These are phyloP conservation scores for Coemansia sp. DNA, from an alignment of 192 early-diverging fungal genomes.

Conservation along the genomic window DNA sequence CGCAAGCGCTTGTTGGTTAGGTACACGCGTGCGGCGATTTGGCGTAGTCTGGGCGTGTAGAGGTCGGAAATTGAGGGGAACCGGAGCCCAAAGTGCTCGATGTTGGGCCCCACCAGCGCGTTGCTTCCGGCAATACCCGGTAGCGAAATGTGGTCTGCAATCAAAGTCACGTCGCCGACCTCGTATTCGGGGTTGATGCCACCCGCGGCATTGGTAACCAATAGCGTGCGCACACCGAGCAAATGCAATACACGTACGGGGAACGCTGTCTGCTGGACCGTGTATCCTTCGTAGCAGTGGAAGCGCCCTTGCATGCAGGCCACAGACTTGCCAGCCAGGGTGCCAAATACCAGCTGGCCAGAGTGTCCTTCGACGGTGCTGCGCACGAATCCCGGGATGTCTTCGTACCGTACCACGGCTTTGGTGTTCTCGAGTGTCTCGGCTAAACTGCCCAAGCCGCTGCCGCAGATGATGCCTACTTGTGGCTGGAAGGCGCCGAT, in stretches of 20 bases:
- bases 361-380: slow-evolving; percentile 60
- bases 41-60: slow-evolving; percentile 78
- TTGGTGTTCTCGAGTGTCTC: slow-evolving; percentile 61
- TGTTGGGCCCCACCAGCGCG: slow-evolving; percentile 84
- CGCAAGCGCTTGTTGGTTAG: slow-evolving; percentile 31
- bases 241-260: slow-evolving; percentile 86
- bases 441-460: slow-evolving; percentile 80
- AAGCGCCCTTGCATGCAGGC: slow-evolving; percentile 90
- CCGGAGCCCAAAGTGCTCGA: slow-evolving; percentile 75
- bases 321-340: slow-evolving; percentile 64
- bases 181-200: slow-evolving; percentile 75
- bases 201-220: slow-evolving; percentile 89
- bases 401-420: slow-evolving; percentile 65
- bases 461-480: slow-evolving; percentile 86
- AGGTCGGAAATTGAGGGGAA: slow-evolving; percentile 86
- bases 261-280: slow-evolving; percentile 69
- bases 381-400: slow-evolving; percentile 82
- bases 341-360: slow-evolving; percentile 76
- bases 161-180: slow-evolving; percentile 81
- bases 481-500: slow-evolving; percentile 24
- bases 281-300: slow-evolving; percentile 91
- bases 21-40: slow-evolving; percentile 43
- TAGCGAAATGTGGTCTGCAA: slow-evolving; percentile 76
- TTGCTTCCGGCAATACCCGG: slow-evolving; percentile 73
- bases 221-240: slow-evolving; percentile 70